These are phyloP conservation scores for Picochlorum costavermella DNA, from an alignment of 139 green algal genomes.

Conservation along the genomic window DNA sequence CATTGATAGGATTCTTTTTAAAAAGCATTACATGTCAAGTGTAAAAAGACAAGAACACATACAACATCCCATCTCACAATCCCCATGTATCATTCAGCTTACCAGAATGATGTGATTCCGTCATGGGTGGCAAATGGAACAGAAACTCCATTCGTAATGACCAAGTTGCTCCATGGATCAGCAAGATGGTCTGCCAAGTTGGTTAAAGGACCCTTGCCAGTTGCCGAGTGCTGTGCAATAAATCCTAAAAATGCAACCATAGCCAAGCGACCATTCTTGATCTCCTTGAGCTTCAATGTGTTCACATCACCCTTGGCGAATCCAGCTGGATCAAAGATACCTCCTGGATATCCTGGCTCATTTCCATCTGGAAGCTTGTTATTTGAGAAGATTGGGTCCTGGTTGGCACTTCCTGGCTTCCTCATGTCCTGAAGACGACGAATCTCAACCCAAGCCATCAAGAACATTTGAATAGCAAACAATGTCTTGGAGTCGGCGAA, in stretches of 20 bases:
- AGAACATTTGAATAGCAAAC: slow-evolving; percentile 51
- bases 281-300: slow-evolving; percentile 75
- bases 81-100: no score
- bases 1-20: neutral
- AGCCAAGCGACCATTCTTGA: slow-evolving; percentile 79
- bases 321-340: slow-evolving; percentile 48
- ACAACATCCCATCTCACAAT: no score
- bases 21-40: no score
- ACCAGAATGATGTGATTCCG: no score
- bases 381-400: slow-evolving; percentile 53
- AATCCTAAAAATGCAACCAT: slow-evolving; percentile 80
- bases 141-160: slow-evolving; percentile 52
- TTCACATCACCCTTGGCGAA: slow-evolving; percentile 36
- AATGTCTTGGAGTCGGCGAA: slow-evolving; percentile 39
- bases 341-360: slow-evolving; percentile 46
- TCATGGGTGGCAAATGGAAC: slow-evolving; percentile 9
- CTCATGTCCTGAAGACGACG: slow-evolving; percentile 42
- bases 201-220: slow-evolving; percentile 64
- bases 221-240: slow-evolving; percentile 62
- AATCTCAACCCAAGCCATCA: slow-evolving; percentile 64
- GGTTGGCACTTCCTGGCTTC: slow-evolving; percentile 25
- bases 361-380: slow-evolving; percentile 28
- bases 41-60: no score
- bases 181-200: slow-evolving; percentile 60
- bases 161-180: slow-evolving; percentile 46